Base-by-base conservation (phyloP, 768 basidiomycete genomes). In the Ramaria rubella region DNA sequence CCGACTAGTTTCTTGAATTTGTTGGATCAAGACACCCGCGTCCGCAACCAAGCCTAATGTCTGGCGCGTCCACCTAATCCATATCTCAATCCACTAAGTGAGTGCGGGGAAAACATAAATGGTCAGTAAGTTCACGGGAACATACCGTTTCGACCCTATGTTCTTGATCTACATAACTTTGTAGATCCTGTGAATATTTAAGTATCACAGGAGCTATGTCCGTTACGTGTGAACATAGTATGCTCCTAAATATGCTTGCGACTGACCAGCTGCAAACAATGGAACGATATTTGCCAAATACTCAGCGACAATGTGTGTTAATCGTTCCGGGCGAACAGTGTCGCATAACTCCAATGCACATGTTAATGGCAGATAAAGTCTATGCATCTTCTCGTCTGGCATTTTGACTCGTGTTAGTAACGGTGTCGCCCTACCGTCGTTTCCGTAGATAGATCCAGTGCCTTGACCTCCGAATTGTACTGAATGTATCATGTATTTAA, bases 311-410 rank as follows among this genome's bases (percentile, higher is more conserved):
- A 30, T 19, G 36, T 46, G 48, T 30, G 33, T 33, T 27, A 56
- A n/a, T 11, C 31, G 11, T 15, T 33, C 44, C 14, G 55, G 44
- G 5, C 15, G 11, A 21, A 56, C 43, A 17, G 15, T 19, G 26
- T 56, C 45, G 24, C 55, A 56, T 4, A 56, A 29, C 4, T 8
- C 48, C 21, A 30, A 12, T 11, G 55, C 55, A 56, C 55, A 56
- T 14, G 55, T 46, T n/a, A 56, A 21, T 1, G 55, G 55, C 14
- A 46, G 9, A 33, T 46, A 56, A 6, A 56, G 19, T 46, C 55
- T 24, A 21, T 56, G 55, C 43, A 56, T 45, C 5, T 8, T 27
- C 7, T 30, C 29, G 55, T 56, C 55, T 12, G 14, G 24, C 26
- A 56, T 45, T 46, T 33, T 46, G 29, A 45, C 46, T 29, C 15